Percentiles rank a stretch among this genome's conserved stretches.
These are phyloP conservation scores for Geotrichum reessii DNA, from an alignment of 1,139 yeast species.

Conservation along the genomic window DNA sequence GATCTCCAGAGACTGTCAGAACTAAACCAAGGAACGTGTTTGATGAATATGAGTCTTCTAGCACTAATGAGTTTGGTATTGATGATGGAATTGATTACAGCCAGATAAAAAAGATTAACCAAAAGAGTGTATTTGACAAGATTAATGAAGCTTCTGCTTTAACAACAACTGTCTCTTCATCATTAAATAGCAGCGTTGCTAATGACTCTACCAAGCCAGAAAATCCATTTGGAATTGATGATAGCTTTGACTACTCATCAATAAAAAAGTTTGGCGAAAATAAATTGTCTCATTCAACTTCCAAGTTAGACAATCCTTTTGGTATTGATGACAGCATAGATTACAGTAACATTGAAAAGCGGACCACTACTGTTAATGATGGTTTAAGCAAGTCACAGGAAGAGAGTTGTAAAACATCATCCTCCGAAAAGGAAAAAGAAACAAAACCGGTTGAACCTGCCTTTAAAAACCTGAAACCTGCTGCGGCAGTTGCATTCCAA, in stretches of 20 bases:
- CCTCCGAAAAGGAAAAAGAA: slow-evolving; percentile 4
- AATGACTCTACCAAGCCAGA: too few species aligned
- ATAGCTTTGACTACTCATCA: slow-evolving; percentile 13
- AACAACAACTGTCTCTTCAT: not conserved
- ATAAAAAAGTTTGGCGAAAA: slow-evolving; percentile 11
- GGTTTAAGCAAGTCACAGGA: not conserved
- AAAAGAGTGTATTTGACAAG: not conserved
- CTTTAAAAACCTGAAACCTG: slow-evolving; percentile 34
- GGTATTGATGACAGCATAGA: slow-evolving; percentile 9
- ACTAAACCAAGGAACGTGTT: not conserved
- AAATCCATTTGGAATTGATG: slow-evolving; percentile 12
- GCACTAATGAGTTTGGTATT: not conserved
- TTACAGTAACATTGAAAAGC: slow-evolving; percentile 1
- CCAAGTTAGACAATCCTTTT: not conserved
- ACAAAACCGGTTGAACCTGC: slow-evolving; percentile 6
- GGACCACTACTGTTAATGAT: not conserved
- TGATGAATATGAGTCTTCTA: not conserved
- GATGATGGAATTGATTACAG: slow-evolving; percentile 12
- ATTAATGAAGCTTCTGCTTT: not conserved
- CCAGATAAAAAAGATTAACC: not conserved
- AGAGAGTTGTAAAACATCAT: not conserved
- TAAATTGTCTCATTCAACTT: not conserved
- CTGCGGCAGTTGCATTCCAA: slow-evolving; percentile 52
- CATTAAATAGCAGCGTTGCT: not conserved
- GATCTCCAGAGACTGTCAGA: not conserved